Evolutionary conservation across 2,329 filamentous ascomycete species (phyloP), one percentile per base, ranked within the genome.

Genomic region (Byssochlamys sp.): DNA sequence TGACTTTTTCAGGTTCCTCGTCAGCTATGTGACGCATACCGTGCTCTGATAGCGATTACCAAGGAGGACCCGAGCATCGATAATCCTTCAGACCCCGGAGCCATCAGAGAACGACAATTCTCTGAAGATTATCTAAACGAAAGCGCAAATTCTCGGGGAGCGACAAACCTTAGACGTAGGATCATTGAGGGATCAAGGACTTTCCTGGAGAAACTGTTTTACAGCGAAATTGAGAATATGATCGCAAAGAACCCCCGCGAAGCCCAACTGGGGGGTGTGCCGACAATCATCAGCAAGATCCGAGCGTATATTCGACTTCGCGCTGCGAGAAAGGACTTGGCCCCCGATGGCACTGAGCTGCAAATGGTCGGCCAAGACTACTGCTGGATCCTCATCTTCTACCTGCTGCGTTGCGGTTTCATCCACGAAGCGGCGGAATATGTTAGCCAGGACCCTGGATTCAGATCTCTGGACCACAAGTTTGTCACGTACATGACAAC

Each of bases 351-450:
- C 60, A 84, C 86, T 3, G 85, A 92, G 62, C 79, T 96, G 52
- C 90, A 95, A 72, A 84, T 86, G 71, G 81, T 91, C 53, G 84
- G 85, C 49, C 85, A 88, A 55, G 91, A 96, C 70, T 94, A 88
- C 67, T 88, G 91, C 62, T 99, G 94, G 94, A 91, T 91, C 50
- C 81, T 96, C 54, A 85, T 99, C 51, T 99, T 95, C 77, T 97
- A 90, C 73, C 82, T 97, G 48, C 78, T 99, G 26, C 85, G 94
- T 52, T 88, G 88, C 60, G 94, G 94, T 54, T 86, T 95, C 63
- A 81, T 94, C 55, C 81, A 82, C 14, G 92, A 97, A 72, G 92
- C 92, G 14, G 86, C 89, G 29, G 82, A 88, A 61, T 99, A 96
- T 71, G 90, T 97, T 58, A 87, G 87, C 65, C 82, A 92, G 69